phyloP scores from a whole-genome alignment of 805 yeast genomes.

The Lipomyces mesembrius region DNA sequence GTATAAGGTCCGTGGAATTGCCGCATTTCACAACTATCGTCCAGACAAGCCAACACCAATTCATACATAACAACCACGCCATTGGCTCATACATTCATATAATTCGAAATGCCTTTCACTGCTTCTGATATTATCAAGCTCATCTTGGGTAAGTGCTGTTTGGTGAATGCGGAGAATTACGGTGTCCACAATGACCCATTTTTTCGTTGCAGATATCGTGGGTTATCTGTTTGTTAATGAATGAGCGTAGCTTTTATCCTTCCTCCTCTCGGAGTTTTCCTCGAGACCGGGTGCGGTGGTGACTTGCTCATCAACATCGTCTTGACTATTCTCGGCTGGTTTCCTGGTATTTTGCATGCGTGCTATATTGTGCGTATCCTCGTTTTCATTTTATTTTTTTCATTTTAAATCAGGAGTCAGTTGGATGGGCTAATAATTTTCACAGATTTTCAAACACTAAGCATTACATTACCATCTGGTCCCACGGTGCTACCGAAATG shows the following conservation, averaged over 20 bases:
- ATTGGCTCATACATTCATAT: background rate
- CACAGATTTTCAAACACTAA: background rate
- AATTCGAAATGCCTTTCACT: slow-evolving; percentile 53
- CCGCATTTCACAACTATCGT: too few relatives aligned
- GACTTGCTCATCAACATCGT: slow-evolving; percentile 61
- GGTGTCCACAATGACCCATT: too few relatives aligned
- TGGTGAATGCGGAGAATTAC: background rate
- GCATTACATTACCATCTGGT: background rate
- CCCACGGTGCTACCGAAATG: background rate
- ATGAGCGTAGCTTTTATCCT: slow-evolving; percentile 33
- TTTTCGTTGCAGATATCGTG: too few relatives aligned
- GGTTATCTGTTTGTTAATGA: background rate
- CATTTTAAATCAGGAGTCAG: background rate
- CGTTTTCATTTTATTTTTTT: background rate
- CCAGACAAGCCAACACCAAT: too few relatives aligned
- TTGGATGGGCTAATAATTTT: background rate
- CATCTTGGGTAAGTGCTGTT: slow-evolving; percentile 47
- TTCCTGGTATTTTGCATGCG: slow-evolving; percentile 61
- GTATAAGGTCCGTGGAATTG: too few relatives aligned
- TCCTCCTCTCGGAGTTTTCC: slow-evolving; percentile 68
- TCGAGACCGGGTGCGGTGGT: slow-evolving; percentile 60
- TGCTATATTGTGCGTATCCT: slow-evolving; percentile 42
- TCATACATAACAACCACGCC: background rate
- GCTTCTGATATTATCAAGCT: slow-evolving; percentile 59
- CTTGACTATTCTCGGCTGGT: slow-evolving; percentile 71